Base-by-base conservation (phyloP, 192 early-diverging fungal genomes). In the Backusella westeae region DNA sequence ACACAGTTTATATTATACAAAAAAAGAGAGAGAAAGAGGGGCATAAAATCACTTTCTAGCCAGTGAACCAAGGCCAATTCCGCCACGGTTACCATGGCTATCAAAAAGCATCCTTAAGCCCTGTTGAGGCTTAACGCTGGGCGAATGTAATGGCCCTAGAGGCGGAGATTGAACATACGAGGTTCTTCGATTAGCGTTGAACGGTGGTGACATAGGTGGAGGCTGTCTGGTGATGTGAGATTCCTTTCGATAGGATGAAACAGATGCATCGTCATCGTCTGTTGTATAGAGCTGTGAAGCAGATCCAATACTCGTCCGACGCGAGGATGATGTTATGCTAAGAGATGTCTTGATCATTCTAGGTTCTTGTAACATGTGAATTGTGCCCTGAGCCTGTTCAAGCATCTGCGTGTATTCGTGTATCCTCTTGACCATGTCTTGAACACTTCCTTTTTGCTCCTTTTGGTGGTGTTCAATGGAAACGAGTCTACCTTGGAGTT, bases 321-420 rank as follows among this genome's bases (percentile, higher is more conserved):
- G 67, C 6, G 75, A 76, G 4, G 69, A 59, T 10, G 63, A 32
- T 3, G 63, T 67, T 3, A 44, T 35, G 17, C 49, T 52, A 36
- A 49, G 53, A 17, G 42, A 34, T 26, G 67, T 21, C 41, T 76
- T 69, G 6, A 69, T 68, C 53, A 69, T 35, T 19, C 65, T 44
- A 7, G 75, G 68, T 32, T 81, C 76, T 53, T 77, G 68, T 72
- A 81, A 17, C 67, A 74, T 65, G 12, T 81, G 73, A n/a, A 81
- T 71, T 5, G 80, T 81, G 29, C 74, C 76, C 56, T 75, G 73
- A 39, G 80, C 80, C 42, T 81, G 75, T 14, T 77, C 80, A 15
- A 81, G 52, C 74, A 81, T 75, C 3, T 44, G 34, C 36, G 76
- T 67, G 32, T 81, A 81, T 63, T 81, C 80, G 23, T 53, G 71